phyloP scores from a whole-genome alignment of 148 eudicot genomes.

The Chenopodium quinoa region DNA sequence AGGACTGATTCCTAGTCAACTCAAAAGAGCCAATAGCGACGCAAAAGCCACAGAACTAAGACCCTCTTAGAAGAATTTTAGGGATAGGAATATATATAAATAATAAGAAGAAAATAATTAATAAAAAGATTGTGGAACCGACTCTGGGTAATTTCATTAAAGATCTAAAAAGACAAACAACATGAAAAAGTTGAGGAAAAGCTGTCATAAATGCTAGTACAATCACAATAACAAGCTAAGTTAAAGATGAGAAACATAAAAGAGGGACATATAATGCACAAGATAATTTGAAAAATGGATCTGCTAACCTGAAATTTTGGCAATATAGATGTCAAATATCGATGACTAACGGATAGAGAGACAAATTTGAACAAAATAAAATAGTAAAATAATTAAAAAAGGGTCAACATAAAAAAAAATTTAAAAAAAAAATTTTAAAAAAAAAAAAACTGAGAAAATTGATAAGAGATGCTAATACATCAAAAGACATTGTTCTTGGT shows the following conservation, averaged over 20 bases:
- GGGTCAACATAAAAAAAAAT: no score
- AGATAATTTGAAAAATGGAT: background rate
- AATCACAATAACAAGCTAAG: background rate
- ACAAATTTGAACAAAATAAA: no score
- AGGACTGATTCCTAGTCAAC: background rate
- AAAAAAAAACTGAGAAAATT: no score
- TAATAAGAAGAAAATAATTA: background rate
- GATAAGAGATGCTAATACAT: no score
- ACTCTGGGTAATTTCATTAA: background rate
- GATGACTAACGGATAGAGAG: background rate
- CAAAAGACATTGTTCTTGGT: no score
- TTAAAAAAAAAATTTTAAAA: no score
- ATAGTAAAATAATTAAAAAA: no score
- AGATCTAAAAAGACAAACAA: background rate
- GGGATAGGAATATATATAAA: background rate
- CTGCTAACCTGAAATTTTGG: background rate
- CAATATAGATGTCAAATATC: background rate
- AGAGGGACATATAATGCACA: background rate
- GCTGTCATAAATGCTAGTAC: background rate
- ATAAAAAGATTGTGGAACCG: background rate
- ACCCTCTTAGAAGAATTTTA: background rate
- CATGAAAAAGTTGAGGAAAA: background rate
- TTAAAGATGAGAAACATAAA: background rate
- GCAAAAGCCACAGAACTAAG: background rate
- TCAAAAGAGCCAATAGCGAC: background rate